These are phyloP conservation scores for Pichia cactophila DNA, from an alignment of 1,139 yeast species.

Conservation along the genomic window DNA sequence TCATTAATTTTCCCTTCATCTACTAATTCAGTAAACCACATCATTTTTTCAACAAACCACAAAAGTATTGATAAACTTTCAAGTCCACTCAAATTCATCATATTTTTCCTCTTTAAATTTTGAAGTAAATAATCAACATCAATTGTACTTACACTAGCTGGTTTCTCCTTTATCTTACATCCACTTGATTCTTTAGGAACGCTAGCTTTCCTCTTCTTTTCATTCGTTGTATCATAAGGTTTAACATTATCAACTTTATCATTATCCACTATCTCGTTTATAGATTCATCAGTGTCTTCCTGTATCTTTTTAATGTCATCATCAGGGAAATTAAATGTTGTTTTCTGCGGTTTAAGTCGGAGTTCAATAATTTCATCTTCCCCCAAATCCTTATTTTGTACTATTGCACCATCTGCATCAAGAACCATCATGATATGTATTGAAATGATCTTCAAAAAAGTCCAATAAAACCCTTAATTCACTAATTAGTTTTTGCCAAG, in stretches of 20 bases:
- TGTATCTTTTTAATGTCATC: neutral
- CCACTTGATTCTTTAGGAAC: neutral
- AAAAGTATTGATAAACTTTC: slow-evolving; percentile 18
- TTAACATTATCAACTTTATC: neutral
- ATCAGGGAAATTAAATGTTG: slow-evolving; percentile 20
- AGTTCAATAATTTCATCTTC: slow-evolving; percentile 15
- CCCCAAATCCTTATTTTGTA: neutral
- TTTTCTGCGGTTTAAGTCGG: slow-evolving; percentile 21
- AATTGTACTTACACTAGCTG: slow-evolving; percentile 6
- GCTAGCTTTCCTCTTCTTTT: neutral
- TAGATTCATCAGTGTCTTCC: neutral
- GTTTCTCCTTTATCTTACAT: slow-evolving; percentile 1
- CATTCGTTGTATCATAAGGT: neutral
- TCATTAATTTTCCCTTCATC: slow-evolving; percentile 1
- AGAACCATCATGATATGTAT: neutral
- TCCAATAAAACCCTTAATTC: too few relatives aligned
- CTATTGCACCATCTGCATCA: neutral
- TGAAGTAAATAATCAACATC: slow-evolving; percentile 11
- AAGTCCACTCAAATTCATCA: slow-evolving; percentile 14
- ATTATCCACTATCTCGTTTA: neutral
- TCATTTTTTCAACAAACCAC: slow-evolving; percentile 6
- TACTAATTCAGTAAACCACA: slow-evolving; percentile 7
- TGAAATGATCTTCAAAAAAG: too few relatives aligned
- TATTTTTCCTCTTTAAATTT: slow-evolving; percentile 4
- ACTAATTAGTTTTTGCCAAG: too few relatives aligned